Conservation (phyloP, 306 rosid genomes). For the Cicer pinnatifidum region DNA sequence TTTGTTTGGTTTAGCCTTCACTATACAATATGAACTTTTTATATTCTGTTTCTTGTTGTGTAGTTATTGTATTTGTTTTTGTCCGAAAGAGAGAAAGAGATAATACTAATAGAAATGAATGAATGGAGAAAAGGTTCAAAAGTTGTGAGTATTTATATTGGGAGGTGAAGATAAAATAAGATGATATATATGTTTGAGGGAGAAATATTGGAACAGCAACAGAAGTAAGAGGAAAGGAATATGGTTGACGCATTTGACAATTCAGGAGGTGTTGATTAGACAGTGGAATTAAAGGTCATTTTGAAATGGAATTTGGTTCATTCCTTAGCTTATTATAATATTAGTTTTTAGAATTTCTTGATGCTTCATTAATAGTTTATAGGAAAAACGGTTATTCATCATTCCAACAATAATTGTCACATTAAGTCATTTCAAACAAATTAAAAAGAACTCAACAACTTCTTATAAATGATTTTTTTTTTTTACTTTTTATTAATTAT, state of each 20-base stretch:
- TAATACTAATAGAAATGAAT: constrained; percentile 39
- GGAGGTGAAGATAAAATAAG: constrained; percentile 32
- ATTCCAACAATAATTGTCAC: no score
- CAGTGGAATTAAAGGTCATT: constrained; percentile 56
- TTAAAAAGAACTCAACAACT: no score
- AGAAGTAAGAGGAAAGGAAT: constrained; percentile 42
- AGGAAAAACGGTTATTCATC: not conserved
- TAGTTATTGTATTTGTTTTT: not conserved
- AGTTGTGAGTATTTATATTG: constrained; percentile 63
- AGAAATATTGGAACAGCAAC: constrained; percentile 38
- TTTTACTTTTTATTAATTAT: no score
- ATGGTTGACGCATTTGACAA: constrained; percentile 69
- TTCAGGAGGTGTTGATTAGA: constrained; percentile 59
- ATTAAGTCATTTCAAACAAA: no score
- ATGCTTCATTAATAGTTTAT: not conserved
- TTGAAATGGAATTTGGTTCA: constrained; percentile 50
- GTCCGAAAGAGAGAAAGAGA: not conserved
- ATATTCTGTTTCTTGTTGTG: not conserved
- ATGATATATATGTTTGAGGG: not conserved
- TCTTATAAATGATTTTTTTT: no score
- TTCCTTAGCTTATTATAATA: constrained; percentile 32
- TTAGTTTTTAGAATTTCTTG: constrained; percentile 2
- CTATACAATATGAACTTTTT: constrained; percentile 17
- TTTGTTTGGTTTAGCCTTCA: constrained; percentile 2
- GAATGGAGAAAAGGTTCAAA: constrained; percentile 67